phyloP scores from a whole-genome alignment of 805 yeast genomes.

The Ogataea paraovalis region DNA sequence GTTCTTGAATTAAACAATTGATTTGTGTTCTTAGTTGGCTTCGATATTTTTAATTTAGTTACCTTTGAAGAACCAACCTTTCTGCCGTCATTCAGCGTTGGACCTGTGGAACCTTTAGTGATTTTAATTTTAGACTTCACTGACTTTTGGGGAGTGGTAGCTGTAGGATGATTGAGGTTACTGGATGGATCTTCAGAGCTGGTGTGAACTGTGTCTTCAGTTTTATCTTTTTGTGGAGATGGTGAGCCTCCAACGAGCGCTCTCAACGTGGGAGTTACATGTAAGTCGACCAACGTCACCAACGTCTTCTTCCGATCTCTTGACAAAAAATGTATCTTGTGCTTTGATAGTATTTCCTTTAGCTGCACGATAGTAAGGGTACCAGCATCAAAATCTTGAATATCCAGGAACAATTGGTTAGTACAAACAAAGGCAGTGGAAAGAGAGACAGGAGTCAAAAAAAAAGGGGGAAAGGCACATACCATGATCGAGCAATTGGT shows the following conservation, averaged over 20 bases:
- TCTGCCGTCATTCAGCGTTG: background rate
- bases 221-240: too few relatives aligned
- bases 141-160: background rate
- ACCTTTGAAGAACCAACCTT: background rate
- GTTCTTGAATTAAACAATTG: background rate
- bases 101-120: background rate
- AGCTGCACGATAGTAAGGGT: slow-evolving; percentile 61
- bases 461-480: too few relatives aligned
- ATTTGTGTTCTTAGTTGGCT: background rate
- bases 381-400: slow-evolving; percentile 57
- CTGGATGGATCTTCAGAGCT: background rate
- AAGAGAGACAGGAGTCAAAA: too few relatives aligned
- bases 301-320: slow-evolving; percentile 26
- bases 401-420: too few relatives aligned
- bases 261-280: too few relatives aligned
- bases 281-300: too few relatives aligned
- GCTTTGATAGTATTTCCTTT: slow-evolving; percentile 51
- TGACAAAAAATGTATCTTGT: slow-evolving; percentile 47
- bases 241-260: too few relatives aligned
- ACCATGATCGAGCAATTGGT: too few relatives aligned
- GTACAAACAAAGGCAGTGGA: too few relatives aligned
- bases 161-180: background rate
- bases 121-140: background rate
- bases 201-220: background rate
- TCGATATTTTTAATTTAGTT: background rate